Conservation (phyloP, 768 basidiomycete species). For the Agaricus sinodeliciosus region DNA sequence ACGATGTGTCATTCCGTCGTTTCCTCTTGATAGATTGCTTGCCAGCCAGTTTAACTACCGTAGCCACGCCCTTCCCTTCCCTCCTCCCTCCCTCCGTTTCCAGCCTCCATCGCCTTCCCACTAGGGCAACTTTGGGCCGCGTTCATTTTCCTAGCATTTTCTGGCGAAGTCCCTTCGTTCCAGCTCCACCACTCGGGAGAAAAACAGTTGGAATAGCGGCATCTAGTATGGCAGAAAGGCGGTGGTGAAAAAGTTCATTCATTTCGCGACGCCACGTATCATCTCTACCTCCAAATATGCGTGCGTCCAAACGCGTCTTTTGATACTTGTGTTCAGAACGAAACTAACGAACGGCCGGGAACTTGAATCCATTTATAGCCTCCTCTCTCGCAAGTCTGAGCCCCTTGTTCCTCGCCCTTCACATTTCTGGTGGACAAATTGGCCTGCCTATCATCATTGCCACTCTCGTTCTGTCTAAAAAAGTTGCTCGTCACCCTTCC, state of each 20-base stretch:
- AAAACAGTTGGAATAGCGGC: neutral
- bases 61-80: neutral
- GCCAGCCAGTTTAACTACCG: neutral
- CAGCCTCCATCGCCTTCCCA: neutral
- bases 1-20: slow-evolving; percentile 4
- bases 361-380: neutral
- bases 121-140: neutral
- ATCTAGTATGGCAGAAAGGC: slow-evolving; percentile 8
- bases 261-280: neutral
- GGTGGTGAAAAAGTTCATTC: neutral
- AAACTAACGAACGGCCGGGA: neutral
- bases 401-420: slow-evolving; percentile 37
- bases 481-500: slow-evolving; percentile 39
- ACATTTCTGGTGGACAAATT: slow-evolving; percentile 46
- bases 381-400: slow-evolving; percentile 22
- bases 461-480: slow-evolving; percentile 37
- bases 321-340: neutral
- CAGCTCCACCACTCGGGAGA: neutral
- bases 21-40: slow-evolving; percentile 3
- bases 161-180: neutral
- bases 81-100: neutral
- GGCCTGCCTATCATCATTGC: slow-evolving; percentile 42
- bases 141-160: neutral
- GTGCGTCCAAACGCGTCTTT: neutral
- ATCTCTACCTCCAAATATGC: neutral